A percentile compares a stretch with the other conserved stretches of the same genome.
Evolutionary conservation across 1,284 basidiomycete species (phyloP).

Genomic region (Stereum hirsutum): DNA sequence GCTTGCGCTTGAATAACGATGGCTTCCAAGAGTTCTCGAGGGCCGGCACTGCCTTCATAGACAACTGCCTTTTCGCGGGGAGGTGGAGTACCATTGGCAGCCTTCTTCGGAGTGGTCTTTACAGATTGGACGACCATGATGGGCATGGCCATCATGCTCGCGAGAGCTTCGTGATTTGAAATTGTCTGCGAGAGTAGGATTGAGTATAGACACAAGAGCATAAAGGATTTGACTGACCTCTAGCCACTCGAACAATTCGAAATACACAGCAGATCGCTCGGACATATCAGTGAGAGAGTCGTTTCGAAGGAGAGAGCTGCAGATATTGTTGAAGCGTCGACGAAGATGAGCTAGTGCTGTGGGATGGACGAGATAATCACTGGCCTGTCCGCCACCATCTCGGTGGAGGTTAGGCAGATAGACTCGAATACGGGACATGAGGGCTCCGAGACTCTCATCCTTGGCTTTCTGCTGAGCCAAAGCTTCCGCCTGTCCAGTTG

Average conservation of each 20-base stretch:
- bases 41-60: slow-evolving; percentile 84
- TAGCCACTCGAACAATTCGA: slow-evolving; percentile 84
- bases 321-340: slow-evolving; percentile 79
- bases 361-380: slow-evolving; percentile 84
- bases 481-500: slow-evolving; percentile 70
- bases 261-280: slow-evolving; percentile 78
- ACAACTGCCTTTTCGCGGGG: slow-evolving; percentile 70
- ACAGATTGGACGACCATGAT: slow-evolving; percentile 78
- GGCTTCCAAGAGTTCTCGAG: slow-evolving; percentile 82
- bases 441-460: slow-evolving; percentile 59
- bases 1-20: slow-evolving; percentile 86
- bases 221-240: slow-evolving; percentile 45
- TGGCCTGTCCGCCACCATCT: slow-evolving; percentile 60
- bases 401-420: slow-evolving; percentile 78
- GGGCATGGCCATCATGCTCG: slow-evolving; percentile 93
- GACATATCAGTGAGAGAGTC: slow-evolving; percentile 92
- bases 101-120: slow-evolving; percentile 48
- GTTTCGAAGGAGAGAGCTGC: slow-evolving; percentile 76
- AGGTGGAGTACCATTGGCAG: slow-evolving; percentile 31
- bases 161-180: slow-evolving; percentile 82
- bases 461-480: slow-evolving; percentile 58
- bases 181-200: slow-evolving; percentile 48
- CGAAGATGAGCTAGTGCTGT: slow-evolving; percentile 84
- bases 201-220: slow-evolving; percentile 3
- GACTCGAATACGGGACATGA: slow-evolving; percentile 62